Conservation (phyloP, 2,329 filamentous ascomycete genomes). For the Sporothrix curviconia region DNA sequence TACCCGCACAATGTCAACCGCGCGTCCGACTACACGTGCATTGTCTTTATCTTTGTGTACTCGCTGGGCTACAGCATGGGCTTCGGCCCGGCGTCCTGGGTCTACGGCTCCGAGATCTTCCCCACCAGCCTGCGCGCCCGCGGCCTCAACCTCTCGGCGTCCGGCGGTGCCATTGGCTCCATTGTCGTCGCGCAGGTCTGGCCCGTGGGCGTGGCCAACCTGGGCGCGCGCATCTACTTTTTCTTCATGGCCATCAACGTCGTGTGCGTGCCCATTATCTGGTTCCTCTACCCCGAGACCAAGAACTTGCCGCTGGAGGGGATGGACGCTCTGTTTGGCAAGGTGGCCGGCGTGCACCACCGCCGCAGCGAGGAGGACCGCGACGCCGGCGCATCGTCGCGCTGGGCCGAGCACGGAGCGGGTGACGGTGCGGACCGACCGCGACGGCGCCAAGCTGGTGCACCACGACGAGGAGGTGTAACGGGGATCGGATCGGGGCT, state of each 20-base stretch:
- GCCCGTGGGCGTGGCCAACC: conserved; percentile 45
- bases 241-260: conserved; percentile 50
- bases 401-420: background rate
- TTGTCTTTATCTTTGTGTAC: conserved; percentile 53
- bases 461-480: no score
- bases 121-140: conserved; percentile 50
- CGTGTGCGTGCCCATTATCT: conserved; percentile 39
- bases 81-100: conserved; percentile 52
- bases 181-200: conserved; percentile 49
- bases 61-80: conserved; percentile 52
- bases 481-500: no score
- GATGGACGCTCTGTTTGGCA: conserved; percentile 38
- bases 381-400: background rate
- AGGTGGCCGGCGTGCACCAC: background rate
- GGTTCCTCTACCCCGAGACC: conserved; percentile 41
- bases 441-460: conserved; percentile 1
- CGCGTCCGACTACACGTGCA: conserved; percentile 43
- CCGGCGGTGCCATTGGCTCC: conserved; percentile 48
- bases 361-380: background rate
- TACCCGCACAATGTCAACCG: conserved; percentile 45
- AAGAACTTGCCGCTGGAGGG: conserved; percentile 43
- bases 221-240: conserved; percentile 49
- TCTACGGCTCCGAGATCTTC: conserved; percentile 57
- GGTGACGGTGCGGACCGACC: background rate
- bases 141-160: conserved; percentile 49